phyloP scores from a whole-genome alignment of 495 filamentous ascomycete genomes.

The Aspergillus bridgeri region DNA sequence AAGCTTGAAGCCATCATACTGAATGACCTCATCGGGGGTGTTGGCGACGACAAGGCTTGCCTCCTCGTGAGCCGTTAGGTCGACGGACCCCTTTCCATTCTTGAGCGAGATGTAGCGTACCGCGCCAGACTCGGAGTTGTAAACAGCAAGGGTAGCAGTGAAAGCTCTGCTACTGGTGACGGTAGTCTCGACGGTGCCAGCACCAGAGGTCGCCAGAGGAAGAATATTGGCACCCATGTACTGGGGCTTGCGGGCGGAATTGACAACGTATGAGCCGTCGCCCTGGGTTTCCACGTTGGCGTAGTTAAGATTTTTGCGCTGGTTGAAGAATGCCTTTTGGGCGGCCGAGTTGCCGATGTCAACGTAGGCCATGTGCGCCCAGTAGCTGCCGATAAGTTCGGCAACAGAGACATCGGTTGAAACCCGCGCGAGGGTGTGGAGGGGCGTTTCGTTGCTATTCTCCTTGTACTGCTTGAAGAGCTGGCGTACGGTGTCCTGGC shows the following conservation, averaged over 20 bases:
- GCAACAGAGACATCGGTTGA: background rate
- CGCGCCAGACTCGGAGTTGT: background rate
- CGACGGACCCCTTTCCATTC: conserved; percentile 1
- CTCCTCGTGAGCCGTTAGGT: conserved; percentile 5
- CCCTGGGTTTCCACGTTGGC: conserved; percentile 7
- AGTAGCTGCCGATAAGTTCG: conserved; percentile 10
- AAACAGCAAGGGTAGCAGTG: conserved; percentile 9
- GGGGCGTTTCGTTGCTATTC: conserved; percentile 13
- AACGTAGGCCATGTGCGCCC: conserved; percentile 16
- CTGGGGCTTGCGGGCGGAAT: conserved; percentile 5
- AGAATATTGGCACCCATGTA: conserved; percentile 16
- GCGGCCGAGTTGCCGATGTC: conserved; percentile 10
- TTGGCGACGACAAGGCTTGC: conserved; percentile 13
- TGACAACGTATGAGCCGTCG: conserved; percentile 5
- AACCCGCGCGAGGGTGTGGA: conserved; percentile 9
- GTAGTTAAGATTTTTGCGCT: conserved; percentile 5
- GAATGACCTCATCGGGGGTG: conserved; percentile 2
- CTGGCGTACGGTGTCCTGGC: conserved; percentile 2
- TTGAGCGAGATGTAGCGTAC: conserved; percentile 8
- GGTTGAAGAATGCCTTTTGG: conserved; percentile 6
- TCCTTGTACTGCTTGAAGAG: conserved; percentile 10
- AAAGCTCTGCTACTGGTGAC: conserved; percentile 1
- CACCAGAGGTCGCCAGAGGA: conserved; percentile 1
- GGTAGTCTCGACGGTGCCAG: conserved; percentile 2
- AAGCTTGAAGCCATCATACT: conserved; percentile 11